Conservation (phyloP, 2,329 filamentous ascomycete genomes). For the Lasiodiplodia sp. region DNA sequence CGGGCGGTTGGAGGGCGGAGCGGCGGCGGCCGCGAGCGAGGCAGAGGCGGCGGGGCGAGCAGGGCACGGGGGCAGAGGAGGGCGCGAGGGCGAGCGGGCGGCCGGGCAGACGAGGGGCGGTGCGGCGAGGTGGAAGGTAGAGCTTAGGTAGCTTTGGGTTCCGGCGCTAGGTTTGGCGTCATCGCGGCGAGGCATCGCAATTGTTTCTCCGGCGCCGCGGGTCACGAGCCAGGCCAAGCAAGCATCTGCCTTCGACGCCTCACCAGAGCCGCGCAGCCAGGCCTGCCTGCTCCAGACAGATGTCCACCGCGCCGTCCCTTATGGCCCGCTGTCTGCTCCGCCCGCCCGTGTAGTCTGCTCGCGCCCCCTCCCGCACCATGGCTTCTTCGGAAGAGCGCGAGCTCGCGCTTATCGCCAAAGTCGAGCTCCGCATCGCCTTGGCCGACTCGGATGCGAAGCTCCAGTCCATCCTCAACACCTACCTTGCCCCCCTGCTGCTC, state of each 20-base stretch:
- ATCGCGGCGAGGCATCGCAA: background rate
- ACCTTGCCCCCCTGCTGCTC: conserved; percentile 80
- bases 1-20: conserved; percentile 7
- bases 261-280: conserved; percentile 26
- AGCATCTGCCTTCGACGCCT: conserved; percentile 11
- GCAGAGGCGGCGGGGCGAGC: background rate
- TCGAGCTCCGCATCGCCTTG: conserved; percentile 83
- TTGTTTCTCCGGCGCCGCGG: conserved; percentile 18
- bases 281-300: conserved; percentile 13
- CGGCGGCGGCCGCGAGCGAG: background rate
- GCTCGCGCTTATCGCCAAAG: conserved; percentile 81
- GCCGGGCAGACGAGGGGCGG: no score
- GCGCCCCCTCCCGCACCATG: conserved; percentile 36
- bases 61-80: background rate
- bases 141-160: no score
- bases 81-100: background rate
- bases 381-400: conserved; percentile 70
- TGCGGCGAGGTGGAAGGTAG: background rate
- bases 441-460: conserved; percentile 86
- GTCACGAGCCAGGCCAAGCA: conserved; percentile 4
- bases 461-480: conserved; percentile 76
- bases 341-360: conserved; percentile 16
- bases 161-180: background rate
- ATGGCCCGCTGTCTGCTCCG: conserved; percentile 21
- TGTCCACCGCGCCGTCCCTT: conserved; percentile 8